phyloP scores from a whole-genome alignment of 2,329 filamentous ascomycete genomes.

The Trichoderma arundinaceum region DNA sequence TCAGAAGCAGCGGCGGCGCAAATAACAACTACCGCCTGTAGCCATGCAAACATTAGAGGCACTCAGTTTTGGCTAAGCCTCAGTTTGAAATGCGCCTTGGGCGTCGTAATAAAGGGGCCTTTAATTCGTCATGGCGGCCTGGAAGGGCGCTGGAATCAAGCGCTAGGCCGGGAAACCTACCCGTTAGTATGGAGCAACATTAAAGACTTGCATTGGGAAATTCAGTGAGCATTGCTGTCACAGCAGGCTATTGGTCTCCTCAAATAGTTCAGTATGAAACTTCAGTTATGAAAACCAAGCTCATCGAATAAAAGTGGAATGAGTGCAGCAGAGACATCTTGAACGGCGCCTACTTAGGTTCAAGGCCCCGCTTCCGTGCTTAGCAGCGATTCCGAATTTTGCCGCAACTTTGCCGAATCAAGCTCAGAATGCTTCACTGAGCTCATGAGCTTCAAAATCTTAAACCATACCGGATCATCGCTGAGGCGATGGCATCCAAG shows the following conservation, averaged over 20 bases:
- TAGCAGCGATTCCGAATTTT: conserved; percentile 30
- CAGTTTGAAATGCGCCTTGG: background rate
- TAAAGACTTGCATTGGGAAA: no score
- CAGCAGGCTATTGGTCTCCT: background rate
- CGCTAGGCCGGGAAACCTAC: background rate
- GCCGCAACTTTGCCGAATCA: conserved; percentile 32
- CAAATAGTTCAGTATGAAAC: background rate
- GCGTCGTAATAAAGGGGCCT: background rate
- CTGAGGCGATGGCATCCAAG: conserved; percentile 41
- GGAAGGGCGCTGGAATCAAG: background rate
- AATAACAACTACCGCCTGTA: background rate
- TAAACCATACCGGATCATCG: conserved; percentile 14
- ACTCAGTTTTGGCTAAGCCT: background rate
- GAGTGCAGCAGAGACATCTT: background rate
- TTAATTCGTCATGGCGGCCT: background rate
- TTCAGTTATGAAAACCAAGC: background rate
- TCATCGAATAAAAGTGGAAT: background rate
- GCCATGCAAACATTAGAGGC: background rate
- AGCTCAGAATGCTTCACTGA: conserved; percentile 26
- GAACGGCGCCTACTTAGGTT: background rate
- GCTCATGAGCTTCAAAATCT: conserved; percentile 15
- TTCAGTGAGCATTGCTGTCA: no score
- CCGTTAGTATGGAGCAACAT: background rate
- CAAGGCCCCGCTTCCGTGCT: conserved; percentile 8
- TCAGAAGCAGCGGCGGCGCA: background rate